Evolutionary conservation across 108 stramenopile species (phyloP).

Genomic region (Chaetoceros tenuissimus): DNA sequence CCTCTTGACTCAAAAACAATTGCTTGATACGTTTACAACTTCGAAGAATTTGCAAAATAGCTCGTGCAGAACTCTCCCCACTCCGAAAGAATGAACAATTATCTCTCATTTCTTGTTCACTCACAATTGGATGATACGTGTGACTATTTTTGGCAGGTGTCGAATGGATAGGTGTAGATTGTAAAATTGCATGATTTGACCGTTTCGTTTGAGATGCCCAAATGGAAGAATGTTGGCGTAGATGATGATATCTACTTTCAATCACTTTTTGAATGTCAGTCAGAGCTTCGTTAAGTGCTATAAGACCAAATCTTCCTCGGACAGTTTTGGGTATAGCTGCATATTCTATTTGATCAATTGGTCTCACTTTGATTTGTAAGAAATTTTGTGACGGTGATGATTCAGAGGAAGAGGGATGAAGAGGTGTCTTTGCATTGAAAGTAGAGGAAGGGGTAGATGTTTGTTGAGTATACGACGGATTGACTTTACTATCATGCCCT

Average conservation of each 20-base stretch:
- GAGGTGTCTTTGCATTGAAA: not conserved
- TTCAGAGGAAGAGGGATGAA: not conserved
- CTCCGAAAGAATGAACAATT: slow-evolving; percentile 44
- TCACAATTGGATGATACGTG: slow-evolving; percentile 12
- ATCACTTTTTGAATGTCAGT: slow-evolving; percentile 23
- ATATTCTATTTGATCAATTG: slow-evolving; percentile 5
- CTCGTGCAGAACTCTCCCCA: slow-evolving; percentile 42
- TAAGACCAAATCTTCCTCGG: slow-evolving; percentile 4
- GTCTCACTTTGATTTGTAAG: not conserved
- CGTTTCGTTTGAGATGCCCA: not conserved
- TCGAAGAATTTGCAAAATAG: slow-evolving; percentile 28
- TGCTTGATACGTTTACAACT: slow-evolving; percentile 36
- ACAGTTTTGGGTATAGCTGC: not conserved
- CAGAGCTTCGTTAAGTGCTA: slow-evolving; percentile 38
- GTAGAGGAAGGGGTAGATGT: not conserved
- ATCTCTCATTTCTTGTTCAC: slow-evolving; percentile 43
- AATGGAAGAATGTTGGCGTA: not conserved
- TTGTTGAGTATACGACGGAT: not conserved
- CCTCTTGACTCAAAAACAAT: slow-evolving; percentile 7
- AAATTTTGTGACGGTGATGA: not conserved
- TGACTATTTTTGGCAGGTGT: not conserved
- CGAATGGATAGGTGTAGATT: not conserved
- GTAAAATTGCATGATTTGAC: not conserved
- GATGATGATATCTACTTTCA: slow-evolving; percentile 12
- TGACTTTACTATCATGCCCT: not conserved